Evolutionary conservation across 163 green algal genomes (phyloP), one percentile per base, ranked within the genome.

Genomic region (Coccomyxa subellipsoidea): DNA sequence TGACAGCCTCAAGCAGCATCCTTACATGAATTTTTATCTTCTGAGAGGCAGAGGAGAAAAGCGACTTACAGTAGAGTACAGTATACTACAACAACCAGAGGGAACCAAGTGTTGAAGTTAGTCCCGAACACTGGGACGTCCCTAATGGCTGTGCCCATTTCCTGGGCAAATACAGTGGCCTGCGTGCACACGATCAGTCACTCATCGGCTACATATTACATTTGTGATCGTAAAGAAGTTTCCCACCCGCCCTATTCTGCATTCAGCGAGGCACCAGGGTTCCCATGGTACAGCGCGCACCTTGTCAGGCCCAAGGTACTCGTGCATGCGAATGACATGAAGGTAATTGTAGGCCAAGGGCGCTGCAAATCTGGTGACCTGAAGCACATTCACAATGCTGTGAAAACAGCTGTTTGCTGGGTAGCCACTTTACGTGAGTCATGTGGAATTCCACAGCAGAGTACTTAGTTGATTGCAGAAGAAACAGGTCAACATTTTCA

Each of bases 291-390:
- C 36, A 21, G 29, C 8, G 66, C 69, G 59, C 59, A 87, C 84
- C 87, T 81, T 81, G 35, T 79, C 83, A 80, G 37, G 38, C 21
- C 38, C 53, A 0, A 86, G 39, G 75, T 82, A 82, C 66, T 88
- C 80, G 53, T 90, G 91, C 89, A 94, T 91, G 69, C 89, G 88
- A 40, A 96, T 90, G 81, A 94, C 86, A 69, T 94, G 90, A 31
- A 97, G 84, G 81, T 93, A 97, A 87, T 97, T 97, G 87, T 93
- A 97, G 38, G 83, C 90, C 23, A 97, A 86, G 25, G 94, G 93
- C 4, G 93, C 88, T 7, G 93, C 90, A 79, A 96, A 97, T n/a
- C 94, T 90, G 71, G 84, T 94, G 54, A 92, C 87, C 76, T 81
- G 77, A 7, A 27, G 21, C n/a, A 37, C 66, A 73, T 37, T 23